phyloP scores from a whole-genome alignment of 768 basidiomycete genomes.

The Xerocomellus chrysenteron region DNA sequence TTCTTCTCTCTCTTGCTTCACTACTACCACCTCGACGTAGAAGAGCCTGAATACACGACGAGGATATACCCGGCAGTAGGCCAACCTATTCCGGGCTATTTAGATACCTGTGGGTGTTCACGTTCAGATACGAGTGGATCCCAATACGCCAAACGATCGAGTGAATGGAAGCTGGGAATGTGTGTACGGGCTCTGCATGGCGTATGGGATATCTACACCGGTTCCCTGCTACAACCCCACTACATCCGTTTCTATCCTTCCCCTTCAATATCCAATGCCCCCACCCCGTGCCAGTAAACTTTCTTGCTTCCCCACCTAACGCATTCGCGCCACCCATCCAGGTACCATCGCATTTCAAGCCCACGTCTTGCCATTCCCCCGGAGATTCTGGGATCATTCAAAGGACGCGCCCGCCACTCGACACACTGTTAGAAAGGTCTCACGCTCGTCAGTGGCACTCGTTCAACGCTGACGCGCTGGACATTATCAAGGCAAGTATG shows the following conservation, averaged over 20 bases:
- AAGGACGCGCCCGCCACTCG: constrained; percentile 70
- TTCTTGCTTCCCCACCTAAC: constrained; percentile 76
- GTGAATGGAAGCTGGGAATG: constrained; percentile 70
- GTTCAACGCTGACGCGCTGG: constrained; percentile 95
- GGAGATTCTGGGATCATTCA: constrained; percentile 49
- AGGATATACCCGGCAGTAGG: constrained; percentile 19
- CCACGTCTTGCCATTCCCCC: constrained; percentile 84
- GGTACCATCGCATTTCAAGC: constrained; percentile 90
- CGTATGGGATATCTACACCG: constrained; percentile 80
- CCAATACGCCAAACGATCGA: constrained; percentile 52
- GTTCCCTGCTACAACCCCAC: constrained; percentile 62
- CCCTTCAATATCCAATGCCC: background rate
- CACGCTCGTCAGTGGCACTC: constrained; percentile 93
- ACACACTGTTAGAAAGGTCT: constrained; percentile 95
- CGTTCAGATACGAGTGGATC: constrained; percentile 63
- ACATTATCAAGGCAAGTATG: constrained; percentile 86
- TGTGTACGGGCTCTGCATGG: constrained; percentile 88
- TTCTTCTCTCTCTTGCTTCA: background rate
- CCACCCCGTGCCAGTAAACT: constrained; percentile 49
- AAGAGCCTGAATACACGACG: background rate
- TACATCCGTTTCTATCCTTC: constrained; percentile 65
- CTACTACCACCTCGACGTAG: background rate
- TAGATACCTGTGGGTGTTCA: constrained; percentile 70
- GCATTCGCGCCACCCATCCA: constrained; percentile 69
- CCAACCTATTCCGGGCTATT: constrained; percentile 32